Base-by-base conservation (phyloP, 805 yeast genomes). In the Wickerhamiella qilinensis region DNA sequence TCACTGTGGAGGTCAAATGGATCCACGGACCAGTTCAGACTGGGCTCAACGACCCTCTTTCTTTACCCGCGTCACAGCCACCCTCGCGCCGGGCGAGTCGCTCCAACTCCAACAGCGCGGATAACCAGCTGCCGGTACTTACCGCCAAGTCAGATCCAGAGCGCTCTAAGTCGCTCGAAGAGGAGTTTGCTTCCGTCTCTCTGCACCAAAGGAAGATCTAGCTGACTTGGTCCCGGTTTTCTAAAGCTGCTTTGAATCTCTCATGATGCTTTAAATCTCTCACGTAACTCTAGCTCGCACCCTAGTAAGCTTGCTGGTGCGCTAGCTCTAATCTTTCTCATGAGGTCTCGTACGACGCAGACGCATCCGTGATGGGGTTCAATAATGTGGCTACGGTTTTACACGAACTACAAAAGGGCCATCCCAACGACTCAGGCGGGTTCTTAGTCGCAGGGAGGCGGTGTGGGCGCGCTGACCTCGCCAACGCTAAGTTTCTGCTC, bases 401-500 rank as follows among this genome's bases (percentile, higher is more conserved):
- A n/a, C n/a, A n/a, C n/a, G n/a, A n/a, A n/a, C n/a, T n/a, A n/a
- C n/a, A n/a, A n/a, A n/a, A n/a, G n/a, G n/a, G n/a, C n/a, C n/a
- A n/a, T n/a, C n/a, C n/a, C n/a, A n/a, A n/a, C n/a, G n/a, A n/a
- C n/a, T n/a, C n/a, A n/a, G n/a, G n/a, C n/a, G n/a, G n/a, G n/a
- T n/a, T n/a, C n/a, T n/a, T n/a, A n/a, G n/a, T n/a, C n/a, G n/a
- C n/a, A n/a, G n/a, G n/a, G n/a, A n/a, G n/a, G n/a, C 25, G 25
- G 25, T 11, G 6, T 22, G 16, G 30, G 30, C 7, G 15, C 30
- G 6, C 6, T 14, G 30, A 19, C n/a, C 39, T 48, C 46, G 20
- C 62, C 62, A 21, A 58, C 59, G 24, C 59, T 52, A 18, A 53
- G 49, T 11, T 88, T 88, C 43, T 71, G 67, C 47, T 64, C 68